These are phyloP conservation scores for Diaporthe longicolla DNA, from an alignment of 2,329 filamentous ascomycete species.

Conservation along the genomic window DNA sequence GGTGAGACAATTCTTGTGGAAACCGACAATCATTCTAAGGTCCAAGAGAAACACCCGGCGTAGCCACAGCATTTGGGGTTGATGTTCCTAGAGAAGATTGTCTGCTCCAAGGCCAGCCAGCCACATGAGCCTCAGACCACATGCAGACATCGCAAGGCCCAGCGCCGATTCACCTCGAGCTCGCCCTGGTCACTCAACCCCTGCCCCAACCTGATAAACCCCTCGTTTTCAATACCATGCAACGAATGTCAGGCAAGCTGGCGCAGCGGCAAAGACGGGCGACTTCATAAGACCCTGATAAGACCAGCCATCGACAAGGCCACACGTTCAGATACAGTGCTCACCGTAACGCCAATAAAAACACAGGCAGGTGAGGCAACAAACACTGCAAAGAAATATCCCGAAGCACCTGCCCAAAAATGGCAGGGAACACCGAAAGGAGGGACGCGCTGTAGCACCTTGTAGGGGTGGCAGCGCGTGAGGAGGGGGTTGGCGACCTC, in stretches of 20 bases:
- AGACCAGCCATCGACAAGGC: background rate
- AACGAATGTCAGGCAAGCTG: slow-evolving; percentile 6
- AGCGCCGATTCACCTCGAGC: background rate
- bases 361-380: slow-evolving; percentile 9
- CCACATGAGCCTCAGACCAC: no score
- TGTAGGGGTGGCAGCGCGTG: slow-evolving; percentile 15
- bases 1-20: no score
- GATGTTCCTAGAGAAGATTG: no score
- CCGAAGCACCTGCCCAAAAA: slow-evolving; percentile 1
- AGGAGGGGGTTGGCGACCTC: background rate
- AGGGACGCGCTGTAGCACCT: slow-evolving; percentile 18
- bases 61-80: no score
- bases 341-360: slow-evolving; percentile 13
- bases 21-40: no score
- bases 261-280: background rate
- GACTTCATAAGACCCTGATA: slow-evolving; percentile 1
- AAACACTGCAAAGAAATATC: slow-evolving; percentile 16
- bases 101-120: background rate
- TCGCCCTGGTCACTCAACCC: background rate
- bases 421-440: slow-evolving; percentile 16
- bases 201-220: background rate
- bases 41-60: no score
- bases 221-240: background rate
- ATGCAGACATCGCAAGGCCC: no score
- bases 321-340: slow-evolving; percentile 20